Evolutionary conservation across 1,284 basidiomycete genomes (phyloP).

Genomic region (Ganoderma multipileum): DNA sequence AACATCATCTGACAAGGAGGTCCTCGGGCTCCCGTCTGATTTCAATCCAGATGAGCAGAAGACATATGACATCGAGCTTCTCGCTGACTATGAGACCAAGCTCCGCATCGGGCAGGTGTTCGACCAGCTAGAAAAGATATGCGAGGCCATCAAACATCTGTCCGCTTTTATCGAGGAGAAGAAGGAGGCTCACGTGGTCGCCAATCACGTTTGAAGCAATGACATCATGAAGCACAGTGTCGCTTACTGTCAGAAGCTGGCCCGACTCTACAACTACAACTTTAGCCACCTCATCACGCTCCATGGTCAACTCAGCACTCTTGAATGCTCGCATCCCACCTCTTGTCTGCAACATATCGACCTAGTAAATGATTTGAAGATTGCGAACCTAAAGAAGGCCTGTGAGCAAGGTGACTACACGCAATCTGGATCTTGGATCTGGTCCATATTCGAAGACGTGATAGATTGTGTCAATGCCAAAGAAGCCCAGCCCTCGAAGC

Average conservation of each 20-base stretch:
- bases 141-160: background rate
- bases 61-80: background rate
- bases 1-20: background rate
- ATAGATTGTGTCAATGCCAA: background rate
- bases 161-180: background rate
- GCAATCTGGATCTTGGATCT: background rate
- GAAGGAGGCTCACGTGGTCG: background rate
- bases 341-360: background rate
- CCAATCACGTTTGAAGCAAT: background rate
- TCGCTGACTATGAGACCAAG: constrained; percentile 1
- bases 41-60: background rate
- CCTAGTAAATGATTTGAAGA: background rate
- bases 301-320: background rate
- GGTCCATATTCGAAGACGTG: background rate
- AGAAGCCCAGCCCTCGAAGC: background rate
- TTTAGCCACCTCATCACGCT: background rate
- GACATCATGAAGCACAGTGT: background rate
- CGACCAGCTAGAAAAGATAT: background rate
- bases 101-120: constrained; percentile 9
- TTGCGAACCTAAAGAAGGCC: background rate
- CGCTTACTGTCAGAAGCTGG: background rate
- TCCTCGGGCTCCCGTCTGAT: constrained; percentile 12
- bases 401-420: background rate
- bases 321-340: background rate
- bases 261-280: background rate